Conservation (phyloP, 306 rosid species). For the Adenanthera pavonina region DNA sequence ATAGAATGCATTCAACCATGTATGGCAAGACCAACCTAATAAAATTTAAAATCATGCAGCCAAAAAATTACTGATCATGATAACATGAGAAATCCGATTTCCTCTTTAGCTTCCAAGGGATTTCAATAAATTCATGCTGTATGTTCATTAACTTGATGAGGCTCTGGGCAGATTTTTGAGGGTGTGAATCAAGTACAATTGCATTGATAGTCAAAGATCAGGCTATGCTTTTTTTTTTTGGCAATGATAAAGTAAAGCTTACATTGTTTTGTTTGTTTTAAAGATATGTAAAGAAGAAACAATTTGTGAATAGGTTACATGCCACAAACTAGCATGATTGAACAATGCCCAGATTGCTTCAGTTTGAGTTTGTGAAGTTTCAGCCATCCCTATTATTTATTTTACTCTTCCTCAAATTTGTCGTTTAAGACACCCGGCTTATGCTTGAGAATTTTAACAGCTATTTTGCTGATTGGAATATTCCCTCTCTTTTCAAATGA, state of each 20-base stretch:
- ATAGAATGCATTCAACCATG: not conserved
- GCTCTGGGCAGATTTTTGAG: slow-evolving; percentile 5
- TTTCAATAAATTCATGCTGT: not conserved
- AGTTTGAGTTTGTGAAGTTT: not conserved
- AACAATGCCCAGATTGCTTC: not conserved
- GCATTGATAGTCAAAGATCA: not conserved
- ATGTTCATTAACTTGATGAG: not conserved
- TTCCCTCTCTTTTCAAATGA: not conserved
- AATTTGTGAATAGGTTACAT: not conserved
- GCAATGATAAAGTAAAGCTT: not conserved
- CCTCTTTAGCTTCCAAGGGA: not conserved
- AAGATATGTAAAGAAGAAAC: slow-evolving; percentile 2
- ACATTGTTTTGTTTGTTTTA: not conserved
- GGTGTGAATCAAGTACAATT: not conserved
- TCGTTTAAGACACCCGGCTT: too few species aligned
- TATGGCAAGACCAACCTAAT: not conserved
- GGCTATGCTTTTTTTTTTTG: not conserved
- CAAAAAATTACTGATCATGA: not conserved
- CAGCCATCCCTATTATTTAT: not conserved
- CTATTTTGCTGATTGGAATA: not conserved
- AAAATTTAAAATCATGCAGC: not conserved
- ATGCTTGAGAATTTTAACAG: not conserved
- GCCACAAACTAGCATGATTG: not conserved
- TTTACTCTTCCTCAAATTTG: not conserved
- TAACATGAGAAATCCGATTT: not conserved